A percentile compares a stretch with the other conserved stretches of the same genome.
These are phyloP conservation scores for Sporisorium graminicola DNA, from an alignment of 1,284 basidiomycete genomes.

Conservation along the genomic window DNA sequence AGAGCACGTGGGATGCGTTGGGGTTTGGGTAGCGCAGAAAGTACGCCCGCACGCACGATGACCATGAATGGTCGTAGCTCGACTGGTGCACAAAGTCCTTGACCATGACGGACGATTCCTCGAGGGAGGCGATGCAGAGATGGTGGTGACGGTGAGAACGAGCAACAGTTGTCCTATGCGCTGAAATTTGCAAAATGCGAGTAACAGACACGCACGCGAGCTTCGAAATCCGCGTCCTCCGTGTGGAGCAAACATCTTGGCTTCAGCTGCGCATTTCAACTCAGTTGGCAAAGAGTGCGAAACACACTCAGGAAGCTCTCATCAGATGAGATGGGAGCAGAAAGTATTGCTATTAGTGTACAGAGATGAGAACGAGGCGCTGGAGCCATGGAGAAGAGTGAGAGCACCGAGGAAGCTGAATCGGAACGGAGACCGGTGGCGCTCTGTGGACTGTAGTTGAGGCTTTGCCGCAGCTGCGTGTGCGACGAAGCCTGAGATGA, in stretches of 20 bases:
- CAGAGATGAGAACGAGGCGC: slow-evolving; percentile 8
- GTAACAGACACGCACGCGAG: slow-evolving; percentile 8
- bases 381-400: background rate
- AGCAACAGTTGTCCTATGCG: slow-evolving; percentile 7
- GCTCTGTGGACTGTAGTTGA: background rate
- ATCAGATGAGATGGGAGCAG: background rate
- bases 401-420: background rate
- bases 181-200: slow-evolving; percentile 9
- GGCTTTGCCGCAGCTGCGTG: background rate
- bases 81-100: slow-evolving; percentile 53
- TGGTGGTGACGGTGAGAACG: background rate
- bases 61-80: slow-evolving; percentile 53
- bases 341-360: slow-evolving; percentile 34
- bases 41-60: slow-evolving; percentile 75
- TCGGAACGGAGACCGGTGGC: background rate
- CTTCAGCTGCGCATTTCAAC: background rate
- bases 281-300: background rate
- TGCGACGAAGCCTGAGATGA: background rate
- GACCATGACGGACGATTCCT: slow-evolving; percentile 35
- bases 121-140: background rate
- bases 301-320: background rate
- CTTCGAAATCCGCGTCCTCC: slow-evolving; percentile 2
- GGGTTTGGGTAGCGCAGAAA: slow-evolving; percentile 97
- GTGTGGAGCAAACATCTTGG: background rate
- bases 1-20: slow-evolving; percentile 90